Evolutionary conservation across 2,329 filamentous ascomycete genomes (phyloP).

Genomic region (Verticillium dahliae): DNA sequence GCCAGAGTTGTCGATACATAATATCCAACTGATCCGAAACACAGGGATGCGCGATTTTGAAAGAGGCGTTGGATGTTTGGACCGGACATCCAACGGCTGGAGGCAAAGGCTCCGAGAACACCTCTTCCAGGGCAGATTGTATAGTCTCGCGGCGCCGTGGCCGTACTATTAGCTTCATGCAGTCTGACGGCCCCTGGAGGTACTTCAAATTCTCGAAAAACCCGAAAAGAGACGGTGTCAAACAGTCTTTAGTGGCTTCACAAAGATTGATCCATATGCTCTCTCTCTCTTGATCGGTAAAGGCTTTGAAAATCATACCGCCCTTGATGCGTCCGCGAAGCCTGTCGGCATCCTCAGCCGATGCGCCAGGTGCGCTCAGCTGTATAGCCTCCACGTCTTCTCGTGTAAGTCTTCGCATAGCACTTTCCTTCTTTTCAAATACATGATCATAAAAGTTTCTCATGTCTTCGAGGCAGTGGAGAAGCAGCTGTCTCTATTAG

Average conservation of each 20-base stretch:
- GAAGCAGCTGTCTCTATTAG: slow-evolving; percentile 17
- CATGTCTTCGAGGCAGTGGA: slow-evolving; percentile 23
- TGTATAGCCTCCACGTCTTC: slow-evolving; percentile 23
- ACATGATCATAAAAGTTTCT: slow-evolving; percentile 23
- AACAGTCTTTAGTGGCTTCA: slow-evolving; percentile 11
- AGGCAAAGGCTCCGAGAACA: too few relatives aligned
- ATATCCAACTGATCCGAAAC: too few relatives aligned
- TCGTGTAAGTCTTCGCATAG: slow-evolving; percentile 20
- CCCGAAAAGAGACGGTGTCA: slow-evolving; percentile 26
- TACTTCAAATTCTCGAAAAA: slow-evolving; percentile 30
- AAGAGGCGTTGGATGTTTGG: too few relatives aligned
- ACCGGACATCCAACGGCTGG: too few relatives aligned
- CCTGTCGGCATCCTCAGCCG: slow-evolving; percentile 14
- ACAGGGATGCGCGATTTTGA: too few relatives aligned
- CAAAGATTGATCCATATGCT: slow-evolving; percentile 21
- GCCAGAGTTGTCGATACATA: too few relatives aligned
- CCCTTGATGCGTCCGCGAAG: slow-evolving; percentile 19
- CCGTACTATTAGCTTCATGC: slow-evolving; percentile 6
- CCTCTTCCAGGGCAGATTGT: too few relatives aligned
- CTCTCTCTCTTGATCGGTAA: slow-evolving; percentile 18
- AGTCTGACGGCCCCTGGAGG: slow-evolving; percentile 15
- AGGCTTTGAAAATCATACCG: slow-evolving; percentile 23
- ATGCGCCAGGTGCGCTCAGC: slow-evolving; percentile 20
- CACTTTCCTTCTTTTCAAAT: slow-evolving; percentile 16
- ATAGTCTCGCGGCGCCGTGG: too few relatives aligned